Percentiles rank a stretch among this genome's conserved stretches.
Conservation (phyloP, 1,284 basidiomycete species). For the Tausonia pullulans region DNA sequence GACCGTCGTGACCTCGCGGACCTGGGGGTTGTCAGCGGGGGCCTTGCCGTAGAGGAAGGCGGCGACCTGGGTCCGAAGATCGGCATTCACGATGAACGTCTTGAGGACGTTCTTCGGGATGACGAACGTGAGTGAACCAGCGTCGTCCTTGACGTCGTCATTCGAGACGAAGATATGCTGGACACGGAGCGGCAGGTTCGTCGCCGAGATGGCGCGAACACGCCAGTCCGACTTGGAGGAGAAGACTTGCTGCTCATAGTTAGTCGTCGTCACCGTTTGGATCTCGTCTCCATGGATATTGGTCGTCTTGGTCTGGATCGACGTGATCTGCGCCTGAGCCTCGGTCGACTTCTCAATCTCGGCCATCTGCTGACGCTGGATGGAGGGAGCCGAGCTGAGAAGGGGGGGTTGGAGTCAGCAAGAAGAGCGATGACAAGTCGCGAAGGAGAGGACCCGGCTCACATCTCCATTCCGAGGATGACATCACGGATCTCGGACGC, state of each 20-base stretch:
- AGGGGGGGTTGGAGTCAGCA: not conserved
- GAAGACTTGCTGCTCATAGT: slow-evolving; percentile 95
- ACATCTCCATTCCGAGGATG: slow-evolving; percentile 94
- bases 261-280: slow-evolving; percentile 91
- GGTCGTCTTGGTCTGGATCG: slow-evolving; percentile 92
- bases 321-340: slow-evolving; percentile 89
- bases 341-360: slow-evolving; percentile 95
- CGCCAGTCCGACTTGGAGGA: slow-evolving; percentile 99
- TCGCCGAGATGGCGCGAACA: slow-evolving; percentile 88
- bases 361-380: slow-evolving; percentile 97
- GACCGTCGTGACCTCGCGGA: slow-evolving; percentile 96
- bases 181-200: slow-evolving; percentile 86
- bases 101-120: slow-evolving; percentile 95
- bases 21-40: slow-evolving; percentile 92
- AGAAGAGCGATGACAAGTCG: too few species aligned
- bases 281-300: slow-evolving; percentile 97
- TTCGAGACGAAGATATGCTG: slow-evolving; percentile 99
- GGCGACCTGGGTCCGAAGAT: slow-evolving; percentile 91
- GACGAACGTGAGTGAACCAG: slow-evolving; percentile 85
- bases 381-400: slow-evolving; percentile 37
- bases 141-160: slow-evolving; percentile 94
- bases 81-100: slow-evolving; percentile 85
- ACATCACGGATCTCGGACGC: slow-evolving; percentile 93
- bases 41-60: slow-evolving; percentile 87
- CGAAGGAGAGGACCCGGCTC: slow-evolving; percentile 36